Evolutionary conservation across 176 grass and related monocot genomes (phyloP).

Genomic region (Leersia perrieri): DNA sequence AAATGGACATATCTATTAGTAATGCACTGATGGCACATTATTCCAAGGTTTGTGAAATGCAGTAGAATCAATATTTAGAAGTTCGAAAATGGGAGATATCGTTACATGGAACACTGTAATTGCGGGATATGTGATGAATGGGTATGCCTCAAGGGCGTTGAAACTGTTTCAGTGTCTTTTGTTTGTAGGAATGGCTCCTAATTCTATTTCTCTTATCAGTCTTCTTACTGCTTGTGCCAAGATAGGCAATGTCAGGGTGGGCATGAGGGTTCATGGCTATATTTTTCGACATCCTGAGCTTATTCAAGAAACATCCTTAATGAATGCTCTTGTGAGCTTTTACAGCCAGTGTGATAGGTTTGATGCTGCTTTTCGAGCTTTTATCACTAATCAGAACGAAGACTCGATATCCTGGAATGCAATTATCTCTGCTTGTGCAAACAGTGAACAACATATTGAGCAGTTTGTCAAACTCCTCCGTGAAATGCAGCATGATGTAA

Average conservation of each 20-base stretch:
- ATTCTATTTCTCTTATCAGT: constrained; percentile 63
- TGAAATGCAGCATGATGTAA: constrained; percentile 47
- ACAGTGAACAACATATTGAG: constrained; percentile 21
- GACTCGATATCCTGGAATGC: constrained; percentile 74
- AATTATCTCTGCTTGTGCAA: constrained; percentile 54
- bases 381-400: constrained; percentile 41
- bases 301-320: constrained; percentile 51
- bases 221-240: constrained; percentile 61
- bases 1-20: constrained; percentile 48
- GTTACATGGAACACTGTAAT: constrained; percentile 67
- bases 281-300: constrained; percentile 35
- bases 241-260: constrained; percentile 29
- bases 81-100: constrained; percentile 42
- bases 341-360: constrained; percentile 61
- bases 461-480: constrained; percentile 43
- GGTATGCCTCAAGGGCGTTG: constrained; percentile 34
- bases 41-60: constrained; percentile 46
- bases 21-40: constrained; percentile 71
- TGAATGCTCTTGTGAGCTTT: constrained; percentile 65
- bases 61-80: constrained; percentile 45
- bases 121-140: constrained; percentile 56
- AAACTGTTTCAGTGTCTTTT: constrained; percentile 48
- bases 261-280: constrained; percentile 61
- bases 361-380: constrained; percentile 46
- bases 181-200: constrained; percentile 34